Evolutionary conservation across 2,329 filamentous ascomycete species (phyloP).

Genomic region (Fonsecaea pugnacius): DNA sequence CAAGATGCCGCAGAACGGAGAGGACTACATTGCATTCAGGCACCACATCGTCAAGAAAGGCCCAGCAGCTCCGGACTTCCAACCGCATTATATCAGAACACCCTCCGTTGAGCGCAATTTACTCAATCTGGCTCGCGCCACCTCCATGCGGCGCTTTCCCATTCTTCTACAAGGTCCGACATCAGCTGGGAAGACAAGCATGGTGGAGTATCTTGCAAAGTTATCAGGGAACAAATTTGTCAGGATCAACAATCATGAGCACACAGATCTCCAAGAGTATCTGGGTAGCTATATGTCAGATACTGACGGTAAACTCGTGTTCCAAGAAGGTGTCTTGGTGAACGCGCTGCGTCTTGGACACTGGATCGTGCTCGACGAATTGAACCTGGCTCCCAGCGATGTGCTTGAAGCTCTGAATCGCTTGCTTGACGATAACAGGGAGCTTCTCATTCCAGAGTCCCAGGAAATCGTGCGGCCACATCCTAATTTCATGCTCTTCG

Average conservation of each 20-base stretch:
- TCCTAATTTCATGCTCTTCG: constrained; percentile 95
- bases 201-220: constrained; percentile 99
- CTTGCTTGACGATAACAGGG: constrained; percentile 92
- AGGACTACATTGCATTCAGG: constrained; percentile 78
- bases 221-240: constrained; percentile 96
- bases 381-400: constrained; percentile 96
- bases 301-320: constrained; percentile 79
- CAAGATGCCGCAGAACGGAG: constrained; percentile 74
- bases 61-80: constrained; percentile 65
- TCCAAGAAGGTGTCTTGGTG: constrained; percentile 92
- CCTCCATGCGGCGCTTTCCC: constrained; percentile 88
- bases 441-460: constrained; percentile 93
- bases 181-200: constrained; percentile 96
- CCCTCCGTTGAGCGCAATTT: constrained; percentile 94
- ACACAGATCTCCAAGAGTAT: constrained; percentile 97
- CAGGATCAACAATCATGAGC: constrained; percentile 98
- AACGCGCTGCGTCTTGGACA: constrained; percentile 89
- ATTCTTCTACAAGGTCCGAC: constrained; percentile 96
- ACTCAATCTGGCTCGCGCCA: constrained; percentile 89
- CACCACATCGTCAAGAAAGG: constrained; percentile 92
- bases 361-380: constrained; percentile 97
- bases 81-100: constrained; percentile 93
- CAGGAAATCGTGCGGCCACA: constrained; percentile 92
- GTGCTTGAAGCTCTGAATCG: constrained; percentile 95
- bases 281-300: constrained; percentile 91